These are phyloP conservation scores for Camillea tinctor DNA, from an alignment of 2,329 filamentous ascomycete species.

Conservation along the genomic window DNA sequence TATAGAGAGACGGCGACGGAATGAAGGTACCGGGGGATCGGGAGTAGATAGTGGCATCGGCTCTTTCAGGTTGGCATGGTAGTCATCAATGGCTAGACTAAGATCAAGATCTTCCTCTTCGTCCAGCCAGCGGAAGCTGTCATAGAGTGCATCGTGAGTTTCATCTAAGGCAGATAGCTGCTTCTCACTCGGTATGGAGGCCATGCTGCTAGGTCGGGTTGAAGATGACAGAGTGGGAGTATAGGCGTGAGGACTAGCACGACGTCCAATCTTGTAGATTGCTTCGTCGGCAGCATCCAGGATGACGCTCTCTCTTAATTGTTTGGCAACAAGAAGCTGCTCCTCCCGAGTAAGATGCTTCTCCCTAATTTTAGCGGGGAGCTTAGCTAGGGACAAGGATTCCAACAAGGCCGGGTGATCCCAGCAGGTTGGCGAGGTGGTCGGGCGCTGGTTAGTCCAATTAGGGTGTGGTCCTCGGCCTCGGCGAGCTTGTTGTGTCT, in stretches of 20 bases:
- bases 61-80: constrained; percentile 62
- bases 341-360: constrained; percentile 68
- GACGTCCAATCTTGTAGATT: constrained; percentile 44
- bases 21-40: constrained; percentile 53
- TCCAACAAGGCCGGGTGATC: constrained; percentile 45
- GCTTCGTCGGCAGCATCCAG: constrained; percentile 56
- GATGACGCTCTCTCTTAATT: constrained; percentile 49
- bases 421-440: constrained; percentile 18
- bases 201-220: constrained; percentile 25
- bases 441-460: constrained; percentile 13
- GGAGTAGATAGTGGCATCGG: constrained; percentile 45
- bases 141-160: constrained; percentile 56
- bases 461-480: constrained; percentile 11
- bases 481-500: constrained; percentile 9
- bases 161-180: constrained; percentile 23
- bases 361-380: constrained; percentile 65
- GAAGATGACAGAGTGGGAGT: constrained; percentile 30
- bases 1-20: constrained; percentile 71
- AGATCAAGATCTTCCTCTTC: constrained; percentile 70
- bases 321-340: constrained; percentile 54
- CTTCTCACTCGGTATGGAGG: constrained; percentile 29
- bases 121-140: constrained; percentile 73
- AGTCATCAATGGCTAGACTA: constrained; percentile 66
- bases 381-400: constrained; percentile 61
- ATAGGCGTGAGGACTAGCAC: constrained; percentile 32